These are phyloP conservation scores for Triticum turgidum DNA, from an alignment of 176 grass and related monocot genomes.

Conservation along the genomic window DNA sequence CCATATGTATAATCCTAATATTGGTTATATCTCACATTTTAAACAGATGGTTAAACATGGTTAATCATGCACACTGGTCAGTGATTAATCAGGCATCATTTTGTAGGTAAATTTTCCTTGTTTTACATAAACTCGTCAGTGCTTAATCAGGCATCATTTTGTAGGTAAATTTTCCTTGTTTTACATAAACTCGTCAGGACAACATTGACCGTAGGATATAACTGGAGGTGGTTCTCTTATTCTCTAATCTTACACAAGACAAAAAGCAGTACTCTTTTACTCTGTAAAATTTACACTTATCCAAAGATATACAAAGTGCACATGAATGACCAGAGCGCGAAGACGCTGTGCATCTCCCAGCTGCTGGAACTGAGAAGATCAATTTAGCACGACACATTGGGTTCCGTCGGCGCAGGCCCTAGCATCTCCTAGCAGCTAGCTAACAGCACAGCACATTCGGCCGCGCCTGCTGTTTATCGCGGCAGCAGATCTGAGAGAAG, in stretches of 20 bases:
- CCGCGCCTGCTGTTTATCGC: too few relatives aligned
- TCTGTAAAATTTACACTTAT: not conserved
- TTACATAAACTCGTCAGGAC: not conserved
- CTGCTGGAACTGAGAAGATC: not conserved
- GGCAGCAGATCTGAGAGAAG: not conserved
- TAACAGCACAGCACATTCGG: not conserved
- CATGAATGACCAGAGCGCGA: not conserved
- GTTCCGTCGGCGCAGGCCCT: not conserved
- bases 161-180: not conserved
- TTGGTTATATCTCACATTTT: not conserved
- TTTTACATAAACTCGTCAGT: not conserved
- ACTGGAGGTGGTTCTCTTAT: not conserved
- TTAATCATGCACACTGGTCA: not conserved
- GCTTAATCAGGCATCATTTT: too few relatives aligned
- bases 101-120: not conserved
- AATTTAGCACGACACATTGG: not conserved
- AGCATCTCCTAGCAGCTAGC: too few relatives aligned
- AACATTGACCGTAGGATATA: not conserved
- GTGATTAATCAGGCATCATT: not conserved
- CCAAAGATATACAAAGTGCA: not conserved
- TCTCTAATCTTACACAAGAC: not conserved
- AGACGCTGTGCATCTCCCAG: not conserved
- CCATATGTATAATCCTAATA: not conserved
- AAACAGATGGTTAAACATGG: not conserved
- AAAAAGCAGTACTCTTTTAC: not conserved